Base-by-base conservation (phyloP, 192 early-diverging fungal species). In the Backusella macrospora region DNA sequence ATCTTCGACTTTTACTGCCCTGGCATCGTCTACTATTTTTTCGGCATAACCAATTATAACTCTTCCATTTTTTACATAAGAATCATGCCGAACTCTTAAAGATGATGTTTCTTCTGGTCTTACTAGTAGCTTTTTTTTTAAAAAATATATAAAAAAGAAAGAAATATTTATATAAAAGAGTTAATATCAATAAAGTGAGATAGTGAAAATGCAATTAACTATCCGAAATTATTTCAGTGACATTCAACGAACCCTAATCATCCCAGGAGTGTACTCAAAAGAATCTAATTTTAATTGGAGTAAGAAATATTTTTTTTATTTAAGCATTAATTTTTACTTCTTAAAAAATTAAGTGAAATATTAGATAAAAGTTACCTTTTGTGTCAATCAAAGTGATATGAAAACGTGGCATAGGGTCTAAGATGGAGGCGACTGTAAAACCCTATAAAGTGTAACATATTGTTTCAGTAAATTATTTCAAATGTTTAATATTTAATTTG, bases 361-460 rank as follows among this genome's bases (percentile, higher is more conserved):
- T 29, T 52, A 34, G 59, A 37, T 44, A 37, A 34, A 42, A 23
- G 13, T 40, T 63, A 80, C 79, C 79, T 72, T 81, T 81, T 29
- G 72, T 71, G 62, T 81, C 80, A 44, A 81, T 78, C 23, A 81
- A 59, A 23, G 72, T 75, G 16, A 81, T 76, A 42, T 81, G 66
- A 39, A 81, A 81, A 62, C 73, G 76, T 42, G 76, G 49, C 80
- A 81, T 81, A 7, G 67, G 76, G 46, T 81, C 80, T 64, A 81
- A 49, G 34, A 81, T 81, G 29, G 76, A 73, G 5, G 76, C 80
- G 34, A 81, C 70, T 5, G 80, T 78, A 42, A 77, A 81, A 68
- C 80, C 80, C 80, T 81, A 71, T 18, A 69, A 26, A 39, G 63
- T 18, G 62, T 23, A 62, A 52, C 40, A 38, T 26, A 37, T 42